Evolutionary conservation across 495 filamentous ascomycete genomes (phyloP).

Genomic region (Penicillium argentinense): DNA sequence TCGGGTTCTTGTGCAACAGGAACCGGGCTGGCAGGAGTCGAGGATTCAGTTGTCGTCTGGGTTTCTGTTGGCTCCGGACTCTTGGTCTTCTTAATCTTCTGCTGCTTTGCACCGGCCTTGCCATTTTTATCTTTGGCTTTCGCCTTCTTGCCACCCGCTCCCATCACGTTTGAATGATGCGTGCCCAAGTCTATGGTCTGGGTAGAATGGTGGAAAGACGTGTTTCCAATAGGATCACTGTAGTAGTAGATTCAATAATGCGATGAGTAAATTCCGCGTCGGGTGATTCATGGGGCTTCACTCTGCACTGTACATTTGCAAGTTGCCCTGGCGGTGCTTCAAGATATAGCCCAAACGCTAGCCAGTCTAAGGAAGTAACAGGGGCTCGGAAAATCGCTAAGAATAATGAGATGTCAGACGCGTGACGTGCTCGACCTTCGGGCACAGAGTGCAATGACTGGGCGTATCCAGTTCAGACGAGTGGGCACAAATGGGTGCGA

Average conservation of each 20-base stretch:
- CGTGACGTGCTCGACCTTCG: constrained; percentile 15
- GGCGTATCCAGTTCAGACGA: constrained; percentile 20
- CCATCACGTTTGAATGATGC: constrained; percentile 36
- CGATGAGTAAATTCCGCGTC: constrained; percentile 34
- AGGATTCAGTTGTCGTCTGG: constrained; percentile 29
- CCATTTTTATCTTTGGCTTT: constrained; percentile 36
- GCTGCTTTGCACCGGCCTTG: constrained; percentile 35
- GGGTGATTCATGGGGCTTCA: constrained; percentile 27
- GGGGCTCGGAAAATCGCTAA: constrained; percentile 9
- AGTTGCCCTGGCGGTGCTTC: constrained; percentile 30
- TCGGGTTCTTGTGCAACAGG: constrained; percentile 24
- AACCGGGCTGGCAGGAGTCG: constrained; percentile 26
- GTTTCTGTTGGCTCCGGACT: constrained; percentile 33
- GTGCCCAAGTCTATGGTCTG: constrained; percentile 31
- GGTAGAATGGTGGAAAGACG: constrained; percentile 34
- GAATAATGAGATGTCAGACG: constrained; percentile 18
- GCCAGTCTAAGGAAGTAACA: constrained; percentile 12
- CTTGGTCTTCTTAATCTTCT: constrained; percentile 46
- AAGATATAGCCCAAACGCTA: constrained; percentile 40
- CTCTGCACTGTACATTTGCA: constrained; percentile 39
- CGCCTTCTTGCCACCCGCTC: constrained; percentile 35
- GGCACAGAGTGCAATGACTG: constrained; percentile 24
- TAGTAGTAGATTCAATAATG: constrained; percentile 13
- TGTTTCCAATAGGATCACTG: constrained; percentile 44
- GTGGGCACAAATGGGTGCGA: constrained; percentile 36